Evolutionary conservation across 139 green algal genomes (phyloP).

Genomic region (Coccomyxa sp.): DNA sequence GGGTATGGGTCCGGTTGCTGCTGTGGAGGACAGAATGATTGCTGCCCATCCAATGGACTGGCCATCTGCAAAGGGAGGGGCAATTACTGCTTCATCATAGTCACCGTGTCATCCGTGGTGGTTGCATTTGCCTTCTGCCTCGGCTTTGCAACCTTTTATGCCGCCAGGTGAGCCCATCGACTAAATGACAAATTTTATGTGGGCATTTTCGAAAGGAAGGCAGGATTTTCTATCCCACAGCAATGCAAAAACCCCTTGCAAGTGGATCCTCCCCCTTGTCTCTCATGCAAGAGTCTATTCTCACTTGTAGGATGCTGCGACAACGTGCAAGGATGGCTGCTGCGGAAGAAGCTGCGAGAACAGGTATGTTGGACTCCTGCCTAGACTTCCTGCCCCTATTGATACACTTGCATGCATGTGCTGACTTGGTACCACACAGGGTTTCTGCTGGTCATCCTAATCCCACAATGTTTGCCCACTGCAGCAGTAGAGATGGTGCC

Average conservation of each 20-base stretch:
- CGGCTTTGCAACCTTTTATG: neutral
- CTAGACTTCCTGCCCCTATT: neutral
- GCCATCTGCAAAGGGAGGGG: neutral
- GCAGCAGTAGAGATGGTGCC: neutral
- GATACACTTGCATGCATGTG: neutral
- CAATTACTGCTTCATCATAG: neutral
- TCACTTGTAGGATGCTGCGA: too few species aligned
- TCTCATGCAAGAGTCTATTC: too few species aligned
- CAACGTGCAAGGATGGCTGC: neutral
- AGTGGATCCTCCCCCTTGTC: neutral
- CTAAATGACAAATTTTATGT: neutral
- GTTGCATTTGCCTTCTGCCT: neutral
- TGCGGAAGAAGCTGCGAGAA: neutral
- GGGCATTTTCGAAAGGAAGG: neutral
- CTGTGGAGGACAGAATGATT: neutral
- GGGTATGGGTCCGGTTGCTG: neutral
- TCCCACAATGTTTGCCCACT: too few species aligned
- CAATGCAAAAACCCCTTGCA: neutral
- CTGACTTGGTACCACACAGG: neutral
- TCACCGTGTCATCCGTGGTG: neutral
- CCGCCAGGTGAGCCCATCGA: neutral
- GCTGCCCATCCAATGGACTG: neutral
- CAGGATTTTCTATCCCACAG: neutral
- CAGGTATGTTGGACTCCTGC: neutral
- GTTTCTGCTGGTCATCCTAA: neutral